Conservation (phyloP, 306 rosid species). For the Sicyos edulis region DNA sequence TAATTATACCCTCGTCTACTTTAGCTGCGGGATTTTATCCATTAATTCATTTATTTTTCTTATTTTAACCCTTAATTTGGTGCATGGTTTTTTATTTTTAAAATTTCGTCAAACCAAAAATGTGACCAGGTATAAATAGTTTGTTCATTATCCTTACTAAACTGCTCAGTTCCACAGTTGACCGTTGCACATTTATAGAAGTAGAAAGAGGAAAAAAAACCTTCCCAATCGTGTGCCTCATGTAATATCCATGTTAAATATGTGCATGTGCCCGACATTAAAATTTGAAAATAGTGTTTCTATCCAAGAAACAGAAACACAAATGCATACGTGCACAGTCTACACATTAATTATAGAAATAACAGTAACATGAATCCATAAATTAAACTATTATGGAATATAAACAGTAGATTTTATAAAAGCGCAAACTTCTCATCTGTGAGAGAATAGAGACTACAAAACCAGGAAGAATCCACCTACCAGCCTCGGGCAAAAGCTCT, state of each 20-base stretch:
- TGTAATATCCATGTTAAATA: background rate
- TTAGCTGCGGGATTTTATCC: too few species aligned
- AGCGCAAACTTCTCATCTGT: background rate
- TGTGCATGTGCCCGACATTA: background rate
- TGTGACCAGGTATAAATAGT: too few species aligned
- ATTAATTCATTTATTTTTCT: too few species aligned
- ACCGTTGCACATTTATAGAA: background rate
- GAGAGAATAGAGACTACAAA: background rate
- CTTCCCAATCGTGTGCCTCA: background rate
- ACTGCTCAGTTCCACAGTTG: background rate
- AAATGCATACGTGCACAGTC: background rate
- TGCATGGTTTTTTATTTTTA: too few species aligned
- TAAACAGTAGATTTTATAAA: background rate
- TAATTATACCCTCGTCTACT: too few species aligned
- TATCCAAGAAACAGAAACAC: background rate
- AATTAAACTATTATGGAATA: background rate
- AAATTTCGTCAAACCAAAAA: too few species aligned
- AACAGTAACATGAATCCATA: background rate
- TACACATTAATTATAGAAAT: background rate
- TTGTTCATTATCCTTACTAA: too few species aligned
- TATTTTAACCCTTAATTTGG: too few species aligned
- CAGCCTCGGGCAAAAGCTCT: slow-evolving; percentile 22
- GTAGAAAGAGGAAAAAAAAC: background rate
- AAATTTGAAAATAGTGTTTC: background rate
- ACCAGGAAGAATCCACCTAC: slow-evolving; percentile 21